Percentiles rank a stretch among this genome's conserved stretches.
Evolutionary conservation across 495 filamentous ascomycete genomes (phyloP).

Genomic region (Penicillium riverlandense): DNA sequence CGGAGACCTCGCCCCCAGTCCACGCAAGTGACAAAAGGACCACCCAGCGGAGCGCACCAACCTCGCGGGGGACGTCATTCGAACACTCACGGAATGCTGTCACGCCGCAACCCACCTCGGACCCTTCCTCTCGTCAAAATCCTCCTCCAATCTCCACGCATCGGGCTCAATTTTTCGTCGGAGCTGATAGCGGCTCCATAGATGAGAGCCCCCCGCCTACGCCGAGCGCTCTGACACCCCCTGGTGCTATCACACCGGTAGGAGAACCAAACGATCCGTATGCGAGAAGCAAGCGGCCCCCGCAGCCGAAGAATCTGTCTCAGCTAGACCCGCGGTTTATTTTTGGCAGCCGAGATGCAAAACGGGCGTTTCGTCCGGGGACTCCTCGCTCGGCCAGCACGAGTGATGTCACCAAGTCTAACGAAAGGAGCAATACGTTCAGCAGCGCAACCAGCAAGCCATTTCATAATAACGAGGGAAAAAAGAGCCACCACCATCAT

Average conservation of each 20-base stretch:
- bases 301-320: constrained; percentile 59
- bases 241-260: constrained; percentile 65
- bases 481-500: constrained; percentile 38
- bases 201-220: constrained; percentile 49
- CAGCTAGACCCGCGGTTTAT: constrained; percentile 79
- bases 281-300: constrained; percentile 70
- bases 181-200: constrained; percentile 47
- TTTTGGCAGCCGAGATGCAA: constrained; percentile 58
- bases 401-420: constrained; percentile 35
- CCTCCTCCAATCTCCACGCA: constrained; percentile 43
- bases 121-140: constrained; percentile 5
- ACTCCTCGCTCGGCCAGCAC: constrained; percentile 40
- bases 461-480: constrained; percentile 15
- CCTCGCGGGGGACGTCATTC: constrained; percentile 14
- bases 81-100: too few species aligned
- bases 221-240: constrained; percentile 52
- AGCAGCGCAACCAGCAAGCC: constrained; percentile 38
- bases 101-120: too few species aligned
- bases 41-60: constrained; percentile 26
- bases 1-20: constrained; percentile 34
- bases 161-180: constrained; percentile 65
- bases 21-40: constrained; percentile 19
- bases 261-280: constrained; percentile 87
- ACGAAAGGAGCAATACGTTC: constrained; percentile 41
- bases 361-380: constrained; percentile 31